Base-by-base conservation (phyloP, 1,139 yeast species). In the Kodamaea ohmeri region DNA sequence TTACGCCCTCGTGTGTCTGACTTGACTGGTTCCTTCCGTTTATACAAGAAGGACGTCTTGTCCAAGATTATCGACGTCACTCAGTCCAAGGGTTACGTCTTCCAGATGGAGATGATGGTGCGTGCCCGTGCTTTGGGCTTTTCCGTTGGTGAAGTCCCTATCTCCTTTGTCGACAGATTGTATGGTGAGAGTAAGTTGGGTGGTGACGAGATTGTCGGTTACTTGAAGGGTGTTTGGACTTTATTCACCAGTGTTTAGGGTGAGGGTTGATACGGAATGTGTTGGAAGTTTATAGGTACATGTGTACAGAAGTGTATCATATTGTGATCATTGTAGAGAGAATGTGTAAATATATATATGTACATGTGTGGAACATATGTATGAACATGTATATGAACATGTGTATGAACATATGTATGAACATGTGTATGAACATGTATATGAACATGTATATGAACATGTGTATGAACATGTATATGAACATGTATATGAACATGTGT, bases 31-130 rank as follows among this genome's bases (percentile, higher is more conserved):
- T 80, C 88, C 27, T 84, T 77, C 73, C 75, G 92, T 56, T 73
- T 84, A 48, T 84, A 84, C 70, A 83, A 82, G 62, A 83, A 81
- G 61, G 78, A 73, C 2, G 90, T 75, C 2, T 70, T 84, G 56
- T 73, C 77, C 48, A 76, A 78, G 58, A 78, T 84, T 49, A 84
- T 84, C 49, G 76, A 70, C 37, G 84, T 73, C 39, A 83, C 92
- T 39, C 74, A 78, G 60, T 78, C 87, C 34, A 84, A 84, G 65
- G 94, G 94, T 34, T 84, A 84, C 51, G 94, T 84, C 36, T 84
- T 84, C 76, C 94, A 84, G 64, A 84, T 84, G 94, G 94, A 84
- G 61, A 83, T 84, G 90, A 82, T 83, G 80, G 94, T 83, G 27
- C 75, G 92, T 48, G 94, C 94, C 32, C 73, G 87, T 52, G 69